These are phyloP conservation scores for Buddleja alternifolia DNA, from an alignment of 257 asterid species.

Conservation along the genomic window DNA sequence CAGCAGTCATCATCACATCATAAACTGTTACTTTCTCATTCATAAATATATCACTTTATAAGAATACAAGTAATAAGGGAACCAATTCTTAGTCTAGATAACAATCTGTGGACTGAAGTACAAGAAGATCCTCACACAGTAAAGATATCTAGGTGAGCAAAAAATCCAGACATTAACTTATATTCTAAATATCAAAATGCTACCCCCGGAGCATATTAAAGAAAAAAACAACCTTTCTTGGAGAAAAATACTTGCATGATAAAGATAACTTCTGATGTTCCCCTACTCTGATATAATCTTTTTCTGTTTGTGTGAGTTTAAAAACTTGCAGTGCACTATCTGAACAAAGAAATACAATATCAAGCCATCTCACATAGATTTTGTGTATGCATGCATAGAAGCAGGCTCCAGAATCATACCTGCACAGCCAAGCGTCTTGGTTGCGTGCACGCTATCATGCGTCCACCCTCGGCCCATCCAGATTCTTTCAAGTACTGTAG, in stretches of 20 bases:
- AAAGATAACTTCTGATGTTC: background rate
- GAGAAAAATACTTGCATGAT: background rate
- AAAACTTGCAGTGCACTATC: background rate
- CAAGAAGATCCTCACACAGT: background rate
- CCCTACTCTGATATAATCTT: background rate
- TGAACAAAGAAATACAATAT: background rate
- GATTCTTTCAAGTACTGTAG: slow-evolving; percentile 82
- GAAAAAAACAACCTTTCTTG: background rate
- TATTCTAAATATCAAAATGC: background rate
- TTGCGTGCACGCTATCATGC: slow-evolving; percentile 90
- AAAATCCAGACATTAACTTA: background rate
- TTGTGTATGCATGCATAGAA: background rate
- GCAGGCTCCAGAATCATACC: slow-evolving; percentile 38
- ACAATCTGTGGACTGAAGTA: background rate
- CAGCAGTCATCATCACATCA: background rate
- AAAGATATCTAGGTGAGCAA: slow-evolving; percentile 1
- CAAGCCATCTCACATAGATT: background rate
- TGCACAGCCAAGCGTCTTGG: slow-evolving; percentile 98
- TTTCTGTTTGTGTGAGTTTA: background rate
- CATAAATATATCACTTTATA: background rate
- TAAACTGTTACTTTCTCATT: background rate
- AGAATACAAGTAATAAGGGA: background rate
- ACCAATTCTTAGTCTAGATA: background rate
- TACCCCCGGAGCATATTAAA: background rate
- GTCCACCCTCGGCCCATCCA: slow-evolving; percentile 98